A percentile compares a stretch with the other conserved stretches of the same genome.
These are phyloP conservation scores for Eucalyptus erythrocorys DNA, from an alignment of 345 rosid species.

Conservation along the genomic window DNA sequence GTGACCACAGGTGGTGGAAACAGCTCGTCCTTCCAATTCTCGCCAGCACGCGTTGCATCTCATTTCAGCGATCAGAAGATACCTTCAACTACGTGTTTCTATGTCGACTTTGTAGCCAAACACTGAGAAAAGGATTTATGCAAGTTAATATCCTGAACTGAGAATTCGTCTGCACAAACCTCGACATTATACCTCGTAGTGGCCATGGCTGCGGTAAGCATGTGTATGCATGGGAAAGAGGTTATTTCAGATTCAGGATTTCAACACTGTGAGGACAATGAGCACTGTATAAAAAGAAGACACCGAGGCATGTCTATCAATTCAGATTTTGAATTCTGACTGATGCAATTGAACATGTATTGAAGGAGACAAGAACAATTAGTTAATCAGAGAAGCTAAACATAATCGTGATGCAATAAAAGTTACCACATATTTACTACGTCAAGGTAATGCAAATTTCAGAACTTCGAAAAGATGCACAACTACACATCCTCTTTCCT, in stretches of 20 bases:
- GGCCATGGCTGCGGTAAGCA: background rate
- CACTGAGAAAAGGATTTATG: background rate
- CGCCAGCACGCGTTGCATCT: slow-evolving; percentile 98
- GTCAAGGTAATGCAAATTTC: background rate
- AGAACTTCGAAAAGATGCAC: background rate
- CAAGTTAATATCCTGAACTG: background rate
- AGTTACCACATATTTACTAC: background rate
- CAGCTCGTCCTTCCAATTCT: slow-evolving; percentile 85
- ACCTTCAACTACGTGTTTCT: background rate
- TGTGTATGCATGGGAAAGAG: background rate
- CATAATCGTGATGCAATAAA: background rate
- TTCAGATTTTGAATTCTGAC: background rate
- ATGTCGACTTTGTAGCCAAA: background rate
- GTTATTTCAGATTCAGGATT: background rate
- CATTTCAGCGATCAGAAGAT: slow-evolving; percentile 36
- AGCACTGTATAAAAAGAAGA: background rate
- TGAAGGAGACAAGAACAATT: background rate
- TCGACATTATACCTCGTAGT: background rate
- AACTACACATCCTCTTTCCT: background rate
- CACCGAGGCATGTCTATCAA: background rate
- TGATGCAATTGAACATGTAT: background rate
- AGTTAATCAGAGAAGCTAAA: background rate
- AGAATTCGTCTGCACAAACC: background rate
- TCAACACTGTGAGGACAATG: background rate
- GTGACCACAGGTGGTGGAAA: slow-evolving; percentile 88